A percentile compares a stretch with the other conserved stretches of the same genome.
Conservation (phyloP, 495 filamentous ascomycete genomes). For the Penicillium longicatenatum region DNA sequence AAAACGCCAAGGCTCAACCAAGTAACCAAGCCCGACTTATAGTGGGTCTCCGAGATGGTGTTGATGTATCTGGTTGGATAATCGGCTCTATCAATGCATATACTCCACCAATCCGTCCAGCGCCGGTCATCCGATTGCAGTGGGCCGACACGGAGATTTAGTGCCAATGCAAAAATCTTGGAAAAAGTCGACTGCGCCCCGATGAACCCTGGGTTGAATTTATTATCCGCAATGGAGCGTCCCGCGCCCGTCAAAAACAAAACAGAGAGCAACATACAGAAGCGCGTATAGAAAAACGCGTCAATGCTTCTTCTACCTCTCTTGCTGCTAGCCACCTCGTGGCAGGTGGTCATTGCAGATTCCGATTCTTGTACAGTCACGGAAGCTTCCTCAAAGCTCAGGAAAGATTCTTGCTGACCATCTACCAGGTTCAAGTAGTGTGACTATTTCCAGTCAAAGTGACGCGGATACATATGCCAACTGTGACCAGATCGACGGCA, state of each 20-base stretch:
- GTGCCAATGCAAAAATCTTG: conserved; percentile 4
- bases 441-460: conserved; percentile 31
- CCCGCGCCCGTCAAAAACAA: not conserved
- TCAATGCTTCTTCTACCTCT: not conserved
- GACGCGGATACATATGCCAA: conserved; percentile 27
- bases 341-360: conserved; percentile 5
- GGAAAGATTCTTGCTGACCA: not conserved
- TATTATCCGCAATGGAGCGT: not conserved
- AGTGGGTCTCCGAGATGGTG: not conserved
- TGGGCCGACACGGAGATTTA: not conserved
- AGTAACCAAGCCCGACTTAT: not conserved
- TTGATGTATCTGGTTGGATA: not conserved
- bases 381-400: not conserved
- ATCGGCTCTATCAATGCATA: not conserved
- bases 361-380: conserved; percentile 5
- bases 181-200: not conserved
- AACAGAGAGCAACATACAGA: not conserved
- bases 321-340: conserved; percentile 1
- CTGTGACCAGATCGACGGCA: conserved; percentile 31
- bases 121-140: not conserved
- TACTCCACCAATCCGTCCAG: not conserved
- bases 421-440: conserved; percentile 24
- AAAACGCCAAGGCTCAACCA: not conserved
- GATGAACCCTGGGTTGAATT: not conserved
- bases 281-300: not conserved